These are phyloP conservation scores for Lichtheimia ramosa DNA, from an alignment of 371 early-diverging fungal species.

Conservation along the genomic window DNA sequence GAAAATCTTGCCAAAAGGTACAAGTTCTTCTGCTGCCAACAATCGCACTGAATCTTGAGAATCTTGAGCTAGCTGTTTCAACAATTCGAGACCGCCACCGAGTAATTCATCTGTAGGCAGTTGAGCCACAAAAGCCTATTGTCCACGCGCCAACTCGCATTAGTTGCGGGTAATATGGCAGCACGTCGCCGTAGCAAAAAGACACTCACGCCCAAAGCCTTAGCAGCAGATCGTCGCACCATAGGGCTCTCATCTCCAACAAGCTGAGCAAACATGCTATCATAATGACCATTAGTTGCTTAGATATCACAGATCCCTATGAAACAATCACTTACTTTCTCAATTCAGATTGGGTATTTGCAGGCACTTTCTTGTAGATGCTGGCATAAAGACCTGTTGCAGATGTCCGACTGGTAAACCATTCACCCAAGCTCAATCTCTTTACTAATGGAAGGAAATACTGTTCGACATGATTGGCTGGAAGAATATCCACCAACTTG, in stretches of 20 bases:
- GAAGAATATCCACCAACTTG: constrained; percentile 70
- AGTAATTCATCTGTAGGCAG: constrained; percentile 74
- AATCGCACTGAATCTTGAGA: constrained; percentile 97
- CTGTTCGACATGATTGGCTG: constrained; percentile 80
- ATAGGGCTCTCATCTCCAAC: constrained; percentile 96
- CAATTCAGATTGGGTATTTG: constrained; percentile 82
- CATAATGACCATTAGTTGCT: constrained; percentile 1
- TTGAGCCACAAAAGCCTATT: constrained; percentile 64
- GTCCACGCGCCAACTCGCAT: no score
- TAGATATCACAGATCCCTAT: neutral
- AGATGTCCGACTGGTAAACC: constrained; percentile 96
- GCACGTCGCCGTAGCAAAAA: neutral
- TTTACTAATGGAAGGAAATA: constrained; percentile 88
- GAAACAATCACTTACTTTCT: constrained; percentile 56
- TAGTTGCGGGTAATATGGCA: neutral
- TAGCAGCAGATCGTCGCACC: constrained; percentile 95
- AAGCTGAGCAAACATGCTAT: constrained; percentile 70
- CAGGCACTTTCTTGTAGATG: constrained; percentile 71
- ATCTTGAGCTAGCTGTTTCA: constrained; percentile 79
- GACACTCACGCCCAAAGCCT: constrained; percentile 73
- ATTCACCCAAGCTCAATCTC: constrained; percentile 91
- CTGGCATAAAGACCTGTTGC: constrained; percentile 92
- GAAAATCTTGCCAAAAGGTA: constrained; percentile 86
- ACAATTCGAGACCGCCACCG: constrained; percentile 76
- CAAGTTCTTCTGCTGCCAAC: constrained; percentile 88